Evolutionary conservation across 441 rosid genomes (phyloP).

Genomic region (Jatropha multifida): DNA sequence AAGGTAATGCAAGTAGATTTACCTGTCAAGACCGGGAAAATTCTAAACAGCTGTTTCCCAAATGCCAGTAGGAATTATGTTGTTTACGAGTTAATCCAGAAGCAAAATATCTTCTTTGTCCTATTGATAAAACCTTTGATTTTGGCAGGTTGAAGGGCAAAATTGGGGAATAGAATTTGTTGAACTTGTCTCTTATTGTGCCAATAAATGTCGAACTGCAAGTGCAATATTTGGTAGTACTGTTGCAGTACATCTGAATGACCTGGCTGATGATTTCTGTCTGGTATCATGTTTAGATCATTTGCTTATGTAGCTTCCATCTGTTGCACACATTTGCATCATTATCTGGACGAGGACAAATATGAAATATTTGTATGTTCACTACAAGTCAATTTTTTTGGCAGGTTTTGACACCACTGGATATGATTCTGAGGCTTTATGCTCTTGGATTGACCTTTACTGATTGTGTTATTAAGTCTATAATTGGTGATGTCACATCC

Average conservation of each 20-base stretch:
- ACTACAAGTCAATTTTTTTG: conserved; percentile 30
- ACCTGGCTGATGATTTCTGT: conserved; percentile 40
- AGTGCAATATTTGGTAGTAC: conserved; percentile 37
- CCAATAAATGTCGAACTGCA: conserved; percentile 54
- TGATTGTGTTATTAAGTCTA: conserved; percentile 34
- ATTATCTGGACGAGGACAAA: conserved; percentile 24
- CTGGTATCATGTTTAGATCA: conserved; percentile 51
- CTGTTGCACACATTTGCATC: conserved; percentile 13
- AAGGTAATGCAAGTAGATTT: conserved; percentile 45
- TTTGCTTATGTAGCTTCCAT: conserved; percentile 16
- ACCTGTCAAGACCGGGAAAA: background rate
- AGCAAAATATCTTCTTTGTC: background rate
- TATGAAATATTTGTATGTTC: conserved; percentile 1
- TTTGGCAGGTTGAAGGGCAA: conserved; percentile 50
- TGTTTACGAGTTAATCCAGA: background rate
- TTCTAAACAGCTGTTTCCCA: too few species aligned
- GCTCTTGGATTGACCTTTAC: conserved; percentile 54
- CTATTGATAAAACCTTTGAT: background rate
- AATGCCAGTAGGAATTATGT: background rate
- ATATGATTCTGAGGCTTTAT: conserved; percentile 68
- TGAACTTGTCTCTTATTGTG: conserved; percentile 73
- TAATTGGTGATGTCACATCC: conserved; percentile 33
- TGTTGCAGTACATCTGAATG: conserved; percentile 52
- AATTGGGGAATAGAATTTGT: conserved; percentile 47
- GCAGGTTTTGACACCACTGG: conserved; percentile 57